Percentiles rank a stretch among this genome's conserved stretches.
These are phyloP conservation scores for Poa pratensis DNA, from an alignment of 176 grass and related monocot genomes.

Conservation along the genomic window DNA sequence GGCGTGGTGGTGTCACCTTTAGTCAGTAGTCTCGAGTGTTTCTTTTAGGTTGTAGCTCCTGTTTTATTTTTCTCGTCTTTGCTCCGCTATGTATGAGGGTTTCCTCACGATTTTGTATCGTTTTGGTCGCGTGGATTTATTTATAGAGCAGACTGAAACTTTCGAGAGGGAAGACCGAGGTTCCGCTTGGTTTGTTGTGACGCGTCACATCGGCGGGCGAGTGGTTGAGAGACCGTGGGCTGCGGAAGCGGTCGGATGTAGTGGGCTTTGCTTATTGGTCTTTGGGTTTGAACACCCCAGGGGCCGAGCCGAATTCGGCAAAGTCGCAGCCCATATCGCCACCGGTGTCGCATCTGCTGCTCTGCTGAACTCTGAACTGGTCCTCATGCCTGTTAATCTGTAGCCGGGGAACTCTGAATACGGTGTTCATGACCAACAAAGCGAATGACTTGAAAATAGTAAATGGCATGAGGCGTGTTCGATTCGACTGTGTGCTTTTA, in stretches of 20 bases:
- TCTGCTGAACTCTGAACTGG: neutral
- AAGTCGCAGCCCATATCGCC: neutral
- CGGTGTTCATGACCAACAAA: neutral
- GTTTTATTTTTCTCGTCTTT: no score
- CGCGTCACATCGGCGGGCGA: neutral
- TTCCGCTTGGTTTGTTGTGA: no score
- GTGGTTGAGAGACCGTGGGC: neutral
- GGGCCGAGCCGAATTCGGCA: conserved; percentile 6
- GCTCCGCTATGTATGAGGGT: no score
- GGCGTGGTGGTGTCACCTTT: no score
- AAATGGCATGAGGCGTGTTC: neutral
- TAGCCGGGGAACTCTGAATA: neutral
- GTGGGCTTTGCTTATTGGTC: neutral
- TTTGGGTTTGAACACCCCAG: neutral
- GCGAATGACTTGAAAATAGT: no score
- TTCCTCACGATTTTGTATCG: no score
- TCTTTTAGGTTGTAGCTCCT: no score
- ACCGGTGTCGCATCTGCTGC: neutral
- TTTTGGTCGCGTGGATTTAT: no score
- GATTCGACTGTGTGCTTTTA: neutral
- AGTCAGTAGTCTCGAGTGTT: no score
- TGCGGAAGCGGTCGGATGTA: neutral
- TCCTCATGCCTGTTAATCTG: neutral
- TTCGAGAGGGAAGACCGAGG: neutral
- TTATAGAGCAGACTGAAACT: no score